Evolutionary conservation across 176 grass and related monocot genomes (phyloP).

Genomic region (Coix lacrymajobi): DNA sequence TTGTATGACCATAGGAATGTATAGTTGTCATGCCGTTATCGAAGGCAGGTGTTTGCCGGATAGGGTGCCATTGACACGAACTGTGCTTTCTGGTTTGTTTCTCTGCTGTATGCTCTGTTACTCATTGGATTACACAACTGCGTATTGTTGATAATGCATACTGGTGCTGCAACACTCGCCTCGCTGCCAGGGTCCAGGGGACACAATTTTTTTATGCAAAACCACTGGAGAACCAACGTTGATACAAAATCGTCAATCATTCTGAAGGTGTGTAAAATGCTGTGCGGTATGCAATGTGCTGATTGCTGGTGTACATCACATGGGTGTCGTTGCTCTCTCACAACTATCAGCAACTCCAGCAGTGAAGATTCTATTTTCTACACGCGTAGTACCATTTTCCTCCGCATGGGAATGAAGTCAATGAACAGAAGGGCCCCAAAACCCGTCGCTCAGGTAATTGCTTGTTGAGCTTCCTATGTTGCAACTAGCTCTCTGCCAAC

Average conservation of each 20-base stretch:
- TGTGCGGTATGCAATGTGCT: not conserved
- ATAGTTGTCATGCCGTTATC: not conserved
- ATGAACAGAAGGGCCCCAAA: not conserved
- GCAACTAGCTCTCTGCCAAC: slow-evolving; percentile 34
- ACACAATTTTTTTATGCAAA: not conserved
- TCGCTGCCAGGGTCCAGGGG: not conserved
- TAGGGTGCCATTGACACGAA: not conserved
- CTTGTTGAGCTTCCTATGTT: not conserved
- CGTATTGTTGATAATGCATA: not conserved
- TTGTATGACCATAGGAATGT: not conserved
- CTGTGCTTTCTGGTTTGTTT: not conserved
- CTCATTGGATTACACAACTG: not conserved
- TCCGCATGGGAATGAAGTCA: not conserved
- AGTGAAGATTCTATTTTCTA: not conserved
- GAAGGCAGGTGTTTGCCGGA: not conserved
- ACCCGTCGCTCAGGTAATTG: not conserved
- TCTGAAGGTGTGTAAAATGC: not conserved
- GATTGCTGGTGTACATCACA: slow-evolving; percentile 13
- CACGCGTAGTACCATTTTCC: not conserved
- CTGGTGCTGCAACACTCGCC: not conserved
- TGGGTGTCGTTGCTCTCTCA: not conserved
- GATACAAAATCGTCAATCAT: not conserved
- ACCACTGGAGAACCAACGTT: not conserved
- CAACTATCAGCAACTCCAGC: not conserved
- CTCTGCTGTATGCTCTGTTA: not conserved